Conservation (phyloP, 2,329 filamentous ascomycete genomes). For the Fusarium nematophilum region DNA sequence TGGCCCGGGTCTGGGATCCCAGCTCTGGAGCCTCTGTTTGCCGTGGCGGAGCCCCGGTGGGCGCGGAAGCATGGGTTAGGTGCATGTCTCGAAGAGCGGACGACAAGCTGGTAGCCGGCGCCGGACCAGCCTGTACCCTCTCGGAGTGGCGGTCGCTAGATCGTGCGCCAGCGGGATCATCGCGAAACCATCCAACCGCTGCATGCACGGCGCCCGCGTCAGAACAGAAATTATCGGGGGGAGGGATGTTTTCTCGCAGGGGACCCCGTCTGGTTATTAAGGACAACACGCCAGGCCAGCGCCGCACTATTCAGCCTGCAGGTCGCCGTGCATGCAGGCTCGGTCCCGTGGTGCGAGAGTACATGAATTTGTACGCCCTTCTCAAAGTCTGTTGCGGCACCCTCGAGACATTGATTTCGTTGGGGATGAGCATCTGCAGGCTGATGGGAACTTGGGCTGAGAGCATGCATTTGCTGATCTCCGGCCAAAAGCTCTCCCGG, state of each 20-base stretch:
- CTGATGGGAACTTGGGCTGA: no score
- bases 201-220: constrained; percentile 8
- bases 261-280: constrained; percentile 25
- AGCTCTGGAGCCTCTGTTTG: constrained; percentile 22
- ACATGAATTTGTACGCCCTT: constrained; percentile 24
- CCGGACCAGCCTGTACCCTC: constrained; percentile 24
- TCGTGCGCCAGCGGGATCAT: constrained; percentile 23
- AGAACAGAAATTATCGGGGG: constrained; percentile 17
- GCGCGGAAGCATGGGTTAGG: constrained; percentile 17
- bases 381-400: background rate
- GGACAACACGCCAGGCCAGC: constrained; percentile 38
- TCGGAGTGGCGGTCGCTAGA: constrained; percentile 31
- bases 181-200: constrained; percentile 5
- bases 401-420: no score
- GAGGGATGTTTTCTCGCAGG: constrained; percentile 39
- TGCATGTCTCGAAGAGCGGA: constrained; percentile 2
- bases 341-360: constrained; percentile 46
- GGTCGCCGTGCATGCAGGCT: constrained; percentile 46
- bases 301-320: constrained; percentile 43
- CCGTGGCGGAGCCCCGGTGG: constrained; percentile 28
- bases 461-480: no score
- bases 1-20: constrained; percentile 20
- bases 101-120: constrained; percentile 24
- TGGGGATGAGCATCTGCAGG: no score
- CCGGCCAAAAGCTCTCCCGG: no score